Evolutionary conservation across 108 stramenopile species (phyloP).

Genomic region (Stephanodiscus minutulus): DNA sequence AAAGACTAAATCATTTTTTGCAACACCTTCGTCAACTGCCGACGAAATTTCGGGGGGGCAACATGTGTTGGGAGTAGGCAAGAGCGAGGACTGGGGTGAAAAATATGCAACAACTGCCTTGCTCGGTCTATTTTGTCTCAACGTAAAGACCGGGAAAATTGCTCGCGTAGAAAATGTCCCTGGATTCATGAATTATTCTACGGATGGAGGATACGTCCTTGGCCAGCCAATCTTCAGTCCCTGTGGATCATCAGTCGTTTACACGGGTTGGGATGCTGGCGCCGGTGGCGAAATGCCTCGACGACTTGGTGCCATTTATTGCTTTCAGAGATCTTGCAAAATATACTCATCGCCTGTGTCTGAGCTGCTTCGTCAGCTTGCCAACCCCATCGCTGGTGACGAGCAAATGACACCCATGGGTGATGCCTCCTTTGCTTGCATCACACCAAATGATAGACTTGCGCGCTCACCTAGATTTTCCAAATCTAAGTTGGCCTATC

Average conservation of each 20-base stretch:
- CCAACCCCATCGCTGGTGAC: conserved; percentile 10
- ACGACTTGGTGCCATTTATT: conserved; percentile 77
- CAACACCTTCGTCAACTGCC: conserved; percentile 2
- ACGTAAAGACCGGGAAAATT: conserved; percentile 62
- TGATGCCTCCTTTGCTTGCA: conserved; percentile 38
- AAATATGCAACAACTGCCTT: conserved; percentile 55
- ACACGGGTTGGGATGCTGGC: conserved; percentile 81
- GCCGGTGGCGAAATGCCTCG: conserved; percentile 60
- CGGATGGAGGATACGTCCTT: conserved; percentile 48
- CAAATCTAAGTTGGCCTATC: conserved; percentile 54
- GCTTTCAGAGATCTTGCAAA: conserved; percentile 67
- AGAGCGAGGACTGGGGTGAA: conserved; percentile 80
- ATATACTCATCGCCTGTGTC: conserved; percentile 63
- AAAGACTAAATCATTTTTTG: conserved; percentile 54
- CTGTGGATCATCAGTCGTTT: conserved; percentile 58
- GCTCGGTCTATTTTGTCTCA: conserved; percentile 63
- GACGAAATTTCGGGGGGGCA: conserved; percentile 52
- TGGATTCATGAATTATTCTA: conserved; percentile 20
- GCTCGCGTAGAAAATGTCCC: conserved; percentile 64
- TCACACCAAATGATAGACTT: conserved; percentile 56
- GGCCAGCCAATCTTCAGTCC: conserved; percentile 69
- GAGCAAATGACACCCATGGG: background rate
- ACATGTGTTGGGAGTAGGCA: conserved; percentile 69
- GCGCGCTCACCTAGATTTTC: conserved; percentile 71
- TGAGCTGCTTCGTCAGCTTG: conserved; percentile 44